Evolutionary conservation across 768 basidiomycete species (phyloP).

Genomic region (Lentinula edodes): DNA sequence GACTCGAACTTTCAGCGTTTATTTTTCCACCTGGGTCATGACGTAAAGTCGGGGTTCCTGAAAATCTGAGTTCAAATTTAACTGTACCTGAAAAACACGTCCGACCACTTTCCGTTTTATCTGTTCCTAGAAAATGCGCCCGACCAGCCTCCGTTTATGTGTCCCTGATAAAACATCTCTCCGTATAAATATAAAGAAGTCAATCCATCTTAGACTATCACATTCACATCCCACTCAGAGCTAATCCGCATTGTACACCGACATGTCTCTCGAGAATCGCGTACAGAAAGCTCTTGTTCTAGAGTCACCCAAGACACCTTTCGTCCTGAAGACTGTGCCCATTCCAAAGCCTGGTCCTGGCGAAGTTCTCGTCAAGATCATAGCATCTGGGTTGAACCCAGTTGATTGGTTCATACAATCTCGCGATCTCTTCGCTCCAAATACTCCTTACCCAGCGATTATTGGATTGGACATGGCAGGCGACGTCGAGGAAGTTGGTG

Average conservation of each 20-base stretch:
- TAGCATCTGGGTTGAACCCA: neutral
- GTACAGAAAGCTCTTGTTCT: neutral
- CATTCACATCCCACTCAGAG: no score
- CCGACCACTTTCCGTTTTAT: constrained; percentile 5
- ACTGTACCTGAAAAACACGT: constrained; percentile 10
- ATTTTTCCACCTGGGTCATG: no score
- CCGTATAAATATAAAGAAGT: no score
- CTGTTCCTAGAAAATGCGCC: no score
- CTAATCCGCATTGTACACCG: no score
- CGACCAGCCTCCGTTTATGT: no score
- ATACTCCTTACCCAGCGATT: constrained; percentile 38
- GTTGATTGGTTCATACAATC: constrained; percentile 26
- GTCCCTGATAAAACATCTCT: no score
- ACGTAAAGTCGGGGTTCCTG: no score
- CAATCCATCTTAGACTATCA: no score
- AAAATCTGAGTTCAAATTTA: no score
- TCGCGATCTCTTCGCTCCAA: constrained; percentile 22
- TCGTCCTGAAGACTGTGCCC: neutral
- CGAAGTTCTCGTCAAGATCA: neutral
- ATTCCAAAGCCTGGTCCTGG: neutral
- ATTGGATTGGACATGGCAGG: constrained; percentile 49
- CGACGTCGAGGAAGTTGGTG: constrained; percentile 44
- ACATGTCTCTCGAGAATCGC: no score
- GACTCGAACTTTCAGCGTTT: no score
- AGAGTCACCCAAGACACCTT: neutral